These are phyloP conservation scores for Saccharomyces mikatae DNA, from an alignment of 805 yeast species.

Conservation along the genomic window DNA sequence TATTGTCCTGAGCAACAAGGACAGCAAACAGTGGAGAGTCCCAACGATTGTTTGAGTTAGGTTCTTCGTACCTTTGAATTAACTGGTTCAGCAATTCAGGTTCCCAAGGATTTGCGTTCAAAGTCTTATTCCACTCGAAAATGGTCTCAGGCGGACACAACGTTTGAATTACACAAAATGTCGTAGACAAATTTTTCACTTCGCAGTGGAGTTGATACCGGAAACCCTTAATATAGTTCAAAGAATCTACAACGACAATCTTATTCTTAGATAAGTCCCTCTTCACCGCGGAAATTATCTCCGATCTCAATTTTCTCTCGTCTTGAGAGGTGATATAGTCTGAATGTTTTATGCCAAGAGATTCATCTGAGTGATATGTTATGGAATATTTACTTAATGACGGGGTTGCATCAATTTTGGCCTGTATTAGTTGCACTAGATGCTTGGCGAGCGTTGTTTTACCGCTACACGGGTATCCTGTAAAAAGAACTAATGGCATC, in stretches of 20 bases:
- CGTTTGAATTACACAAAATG: constrained; percentile 75
- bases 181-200: constrained; percentile 74
- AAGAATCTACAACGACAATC: constrained; percentile 76
- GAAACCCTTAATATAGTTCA: constrained; percentile 89
- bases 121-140: constrained; percentile 47
- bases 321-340: constrained; percentile 62
- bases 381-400: constrained; percentile 40
- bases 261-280: constrained; percentile 61
- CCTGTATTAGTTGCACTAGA: constrained; percentile 41
- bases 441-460: constrained; percentile 66
- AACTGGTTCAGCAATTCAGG: constrained; percentile 56
- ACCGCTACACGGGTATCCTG: constrained; percentile 84
- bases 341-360: constrained; percentile 60
- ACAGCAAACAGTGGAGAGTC: constrained; percentile 83
- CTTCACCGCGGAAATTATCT: constrained; percentile 82
- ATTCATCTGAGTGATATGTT: constrained; percentile 67
- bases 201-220: constrained; percentile 92
- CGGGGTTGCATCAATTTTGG: constrained; percentile 39
- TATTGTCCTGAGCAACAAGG: constrained; percentile 33
- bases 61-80: constrained; percentile 87
- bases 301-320: constrained; percentile 77
- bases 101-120: constrained; percentile 45
- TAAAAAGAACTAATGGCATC: constrained; percentile 80
- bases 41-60: constrained; percentile 80
- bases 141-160: constrained; percentile 60